Percentiles rank a stretch among this genome's conserved stretches.
Conservation (phyloP, 2,329 filamentous ascomycete species). For the Arthrobotrys conoides region DNA sequence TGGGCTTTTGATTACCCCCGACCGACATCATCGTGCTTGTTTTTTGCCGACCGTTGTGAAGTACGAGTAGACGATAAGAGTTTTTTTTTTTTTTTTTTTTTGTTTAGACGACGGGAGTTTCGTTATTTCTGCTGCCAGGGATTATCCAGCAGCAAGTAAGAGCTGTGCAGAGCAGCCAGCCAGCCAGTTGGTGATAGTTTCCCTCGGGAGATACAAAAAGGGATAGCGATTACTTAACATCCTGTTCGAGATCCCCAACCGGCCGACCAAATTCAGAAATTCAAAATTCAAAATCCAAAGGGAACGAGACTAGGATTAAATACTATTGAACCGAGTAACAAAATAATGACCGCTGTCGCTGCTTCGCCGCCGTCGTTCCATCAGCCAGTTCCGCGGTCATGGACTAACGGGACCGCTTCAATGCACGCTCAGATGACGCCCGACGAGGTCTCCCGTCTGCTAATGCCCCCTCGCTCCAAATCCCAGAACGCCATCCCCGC, state of each 20-base stretch:
- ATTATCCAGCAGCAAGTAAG: background rate
- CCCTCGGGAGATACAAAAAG: slow-evolving; percentile 25
- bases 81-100: too few relatives aligned
- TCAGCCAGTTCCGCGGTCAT: slow-evolving; percentile 59
- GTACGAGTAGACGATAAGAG: background rate
- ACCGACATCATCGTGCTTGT: slow-evolving; percentile 12
- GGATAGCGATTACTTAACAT: slow-evolving; percentile 12
- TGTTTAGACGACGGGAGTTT: too few relatives aligned
- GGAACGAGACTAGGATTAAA: background rate
- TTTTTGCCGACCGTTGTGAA: slow-evolving; percentile 10
- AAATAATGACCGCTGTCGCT: slow-evolving; percentile 60
- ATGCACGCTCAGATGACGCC: slow-evolving; percentile 74
- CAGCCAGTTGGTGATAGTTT: slow-evolving; percentile 20
- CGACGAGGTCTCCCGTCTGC: slow-evolving; percentile 89
- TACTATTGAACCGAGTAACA: background rate
- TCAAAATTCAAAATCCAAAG: too few relatives aligned
- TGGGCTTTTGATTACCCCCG: background rate
- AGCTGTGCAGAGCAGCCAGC: background rate
- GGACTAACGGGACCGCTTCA: slow-evolving; percentile 52
- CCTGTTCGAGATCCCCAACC: background rate
- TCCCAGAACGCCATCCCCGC: slow-evolving; percentile 86
- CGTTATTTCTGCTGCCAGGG: background rate
- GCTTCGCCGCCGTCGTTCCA: slow-evolving; percentile 60
- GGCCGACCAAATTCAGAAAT: too few relatives aligned
- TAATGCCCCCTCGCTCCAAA: slow-evolving; percentile 90